Evolutionary conservation across 2,329 filamentous ascomycete species (phyloP).

Genomic region (Neoscytalidium dimidiatum): DNA sequence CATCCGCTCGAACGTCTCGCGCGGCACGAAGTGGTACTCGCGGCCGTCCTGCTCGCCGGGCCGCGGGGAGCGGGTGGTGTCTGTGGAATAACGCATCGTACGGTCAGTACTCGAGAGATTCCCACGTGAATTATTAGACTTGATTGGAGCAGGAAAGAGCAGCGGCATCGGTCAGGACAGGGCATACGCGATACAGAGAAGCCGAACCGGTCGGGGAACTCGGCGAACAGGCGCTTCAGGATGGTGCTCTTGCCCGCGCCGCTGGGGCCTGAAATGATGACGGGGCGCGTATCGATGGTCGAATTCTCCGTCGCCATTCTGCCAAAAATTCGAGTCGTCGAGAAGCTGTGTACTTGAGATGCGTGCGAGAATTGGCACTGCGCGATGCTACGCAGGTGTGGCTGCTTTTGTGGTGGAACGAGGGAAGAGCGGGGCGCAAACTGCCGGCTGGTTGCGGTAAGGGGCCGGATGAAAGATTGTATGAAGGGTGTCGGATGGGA

Average conservation of each 20-base stretch:
- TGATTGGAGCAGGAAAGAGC: no score
- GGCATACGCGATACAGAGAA: slow-evolving; percentile 49
- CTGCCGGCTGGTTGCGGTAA: neutral
- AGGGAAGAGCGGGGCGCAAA: neutral
- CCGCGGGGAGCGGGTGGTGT: slow-evolving; percentile 81
- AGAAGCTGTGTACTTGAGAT: neutral
- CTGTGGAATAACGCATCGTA: no score
- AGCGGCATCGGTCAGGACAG: slow-evolving; percentile 27
- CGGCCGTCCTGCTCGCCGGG: slow-evolving; percentile 72
- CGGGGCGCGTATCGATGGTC: slow-evolving; percentile 46
- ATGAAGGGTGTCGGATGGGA: neutral
- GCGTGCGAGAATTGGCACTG: slow-evolving; percentile 3
- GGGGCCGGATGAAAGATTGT: neutral
- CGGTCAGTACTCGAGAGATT: no score
- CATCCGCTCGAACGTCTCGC: slow-evolving; percentile 67
- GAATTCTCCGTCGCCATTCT: neutral
- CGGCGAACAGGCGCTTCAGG: slow-evolving; percentile 69
- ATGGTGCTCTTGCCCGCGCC: slow-evolving; percentile 83
- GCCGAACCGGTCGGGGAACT: slow-evolving; percentile 67
- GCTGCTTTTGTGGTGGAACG: neutral
- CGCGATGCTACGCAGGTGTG: neutral
- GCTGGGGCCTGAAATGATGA: slow-evolving; percentile 78
- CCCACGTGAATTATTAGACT: no score
- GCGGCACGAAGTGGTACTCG: slow-evolving; percentile 78
- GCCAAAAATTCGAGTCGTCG: neutral